phyloP scores from a whole-genome alignment of 2,329 filamentous ascomycete species.

The Tolypocladium ophioglossoides region DNA sequence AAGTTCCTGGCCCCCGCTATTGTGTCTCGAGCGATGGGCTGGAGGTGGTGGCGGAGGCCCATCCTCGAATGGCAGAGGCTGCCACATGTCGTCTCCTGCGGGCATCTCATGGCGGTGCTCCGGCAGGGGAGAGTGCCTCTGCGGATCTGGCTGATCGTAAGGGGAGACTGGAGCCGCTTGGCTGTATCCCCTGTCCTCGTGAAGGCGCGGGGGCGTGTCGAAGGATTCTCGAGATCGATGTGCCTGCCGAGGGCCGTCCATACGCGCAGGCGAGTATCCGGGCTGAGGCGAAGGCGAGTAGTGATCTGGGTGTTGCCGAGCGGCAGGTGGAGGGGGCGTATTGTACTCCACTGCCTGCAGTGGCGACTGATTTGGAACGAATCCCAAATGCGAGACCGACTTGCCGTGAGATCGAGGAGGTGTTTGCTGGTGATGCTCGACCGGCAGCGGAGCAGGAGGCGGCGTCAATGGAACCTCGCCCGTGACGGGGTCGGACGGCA shows the following conservation, averaged over 20 bases:
- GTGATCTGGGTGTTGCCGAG: conserved; percentile 23
- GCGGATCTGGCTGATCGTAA: conserved; percentile 27
- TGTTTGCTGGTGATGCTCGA: conserved; percentile 32
- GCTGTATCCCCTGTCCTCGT: conserved; percentile 27
- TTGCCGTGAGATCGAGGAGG: conserved; percentile 37
- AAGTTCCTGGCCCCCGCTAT: conserved; percentile 31
- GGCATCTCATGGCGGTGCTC: conserved; percentile 22
- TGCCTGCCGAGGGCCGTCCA: conserved; percentile 17
- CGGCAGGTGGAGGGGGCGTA: conserved; percentile 26
- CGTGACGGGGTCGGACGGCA: conserved; percentile 68
- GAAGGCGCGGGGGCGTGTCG: conserved; percentile 21
- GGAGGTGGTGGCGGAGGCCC: conserved; percentile 46
- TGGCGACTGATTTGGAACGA: conserved; percentile 41
- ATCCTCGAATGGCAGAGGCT: conserved; percentile 26
- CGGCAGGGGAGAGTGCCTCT: conserved; percentile 20
- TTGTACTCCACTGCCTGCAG: conserved; percentile 42
- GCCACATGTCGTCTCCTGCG: conserved; percentile 18
- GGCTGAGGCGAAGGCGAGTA: conserved; percentile 23
- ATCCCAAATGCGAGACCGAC: conserved; percentile 23
- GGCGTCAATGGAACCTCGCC: conserved; percentile 31
- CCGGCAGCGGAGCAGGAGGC: conserved; percentile 15
- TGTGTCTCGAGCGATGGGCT: conserved; percentile 38
- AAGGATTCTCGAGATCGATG: conserved; percentile 24
- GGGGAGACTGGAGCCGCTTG: conserved; percentile 17
- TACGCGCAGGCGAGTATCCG: conserved; percentile 8